Conservation (phyloP, 352 stramenopile genomes). For the Phytophthora melonis region DNA sequence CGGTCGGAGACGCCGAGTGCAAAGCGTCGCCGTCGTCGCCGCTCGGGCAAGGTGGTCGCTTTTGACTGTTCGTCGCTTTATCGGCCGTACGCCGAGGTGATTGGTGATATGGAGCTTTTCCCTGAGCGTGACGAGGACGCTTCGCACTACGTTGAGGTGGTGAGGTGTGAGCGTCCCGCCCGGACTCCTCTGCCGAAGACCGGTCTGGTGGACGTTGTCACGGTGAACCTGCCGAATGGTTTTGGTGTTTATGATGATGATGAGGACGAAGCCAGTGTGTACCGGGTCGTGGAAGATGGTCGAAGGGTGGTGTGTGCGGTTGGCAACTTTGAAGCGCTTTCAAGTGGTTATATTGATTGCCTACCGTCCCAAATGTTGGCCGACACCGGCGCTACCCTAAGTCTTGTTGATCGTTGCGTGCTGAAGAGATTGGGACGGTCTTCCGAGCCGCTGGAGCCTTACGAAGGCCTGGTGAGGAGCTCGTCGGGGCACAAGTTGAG, state of each 20-base stretch:
- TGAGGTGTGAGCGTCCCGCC: neutral
- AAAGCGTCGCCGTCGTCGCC: neutral
- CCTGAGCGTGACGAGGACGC: neutral
- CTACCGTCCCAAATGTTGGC: neutral
- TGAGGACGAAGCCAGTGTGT: neutral
- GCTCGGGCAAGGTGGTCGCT: neutral
- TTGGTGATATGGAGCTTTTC: neutral
- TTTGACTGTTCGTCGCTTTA: constrained; percentile 7
- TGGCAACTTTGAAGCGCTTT: constrained; percentile 4
- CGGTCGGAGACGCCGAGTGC: neutral
- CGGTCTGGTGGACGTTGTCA: neutral
- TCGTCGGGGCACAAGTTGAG: neutral
- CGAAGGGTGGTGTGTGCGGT: neutral
- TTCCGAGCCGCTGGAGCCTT: neutral
- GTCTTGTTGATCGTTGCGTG: neutral
- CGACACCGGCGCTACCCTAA: constrained; percentile 6
- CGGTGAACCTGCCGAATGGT: neutral
- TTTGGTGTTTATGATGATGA: neutral
- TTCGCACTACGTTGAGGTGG: neutral
- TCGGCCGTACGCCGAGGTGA: neutral
- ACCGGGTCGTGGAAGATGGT: neutral
- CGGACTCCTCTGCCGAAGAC: neutral
- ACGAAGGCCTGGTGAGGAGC: neutral
- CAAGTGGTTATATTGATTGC: neutral
- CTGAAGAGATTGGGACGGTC: too few species aligned